Conservation (phyloP, 495 filamentous ascomycete species). For the Cladorrhinum samala region DNA sequence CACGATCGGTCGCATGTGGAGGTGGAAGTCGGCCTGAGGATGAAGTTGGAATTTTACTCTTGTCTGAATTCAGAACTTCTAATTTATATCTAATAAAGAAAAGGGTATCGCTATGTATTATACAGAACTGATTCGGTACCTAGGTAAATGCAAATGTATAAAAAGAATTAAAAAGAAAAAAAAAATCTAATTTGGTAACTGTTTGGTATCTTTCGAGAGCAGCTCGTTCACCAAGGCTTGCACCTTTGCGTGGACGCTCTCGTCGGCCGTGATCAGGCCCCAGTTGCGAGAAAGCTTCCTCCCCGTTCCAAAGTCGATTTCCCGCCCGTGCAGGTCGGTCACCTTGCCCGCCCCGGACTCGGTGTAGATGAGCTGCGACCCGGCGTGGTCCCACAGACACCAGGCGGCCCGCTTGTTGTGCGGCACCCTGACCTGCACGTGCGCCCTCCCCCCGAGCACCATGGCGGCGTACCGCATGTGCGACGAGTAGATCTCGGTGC, state of each 20-base stretch:
- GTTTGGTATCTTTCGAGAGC: not conserved
- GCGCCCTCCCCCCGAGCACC: conserved; percentile 36
- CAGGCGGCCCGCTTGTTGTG: conserved; percentile 3
- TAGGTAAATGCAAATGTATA: no score
- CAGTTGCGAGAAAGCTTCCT: conserved; percentile 25
- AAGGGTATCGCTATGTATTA: not conserved
- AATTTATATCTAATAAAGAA: not conserved
- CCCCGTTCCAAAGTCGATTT: conserved; percentile 34
- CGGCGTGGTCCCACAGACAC: conserved; percentile 57
- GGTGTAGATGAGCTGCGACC: conserved; percentile 51
- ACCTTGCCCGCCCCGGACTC: conserved; percentile 49
- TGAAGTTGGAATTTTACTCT: no score
- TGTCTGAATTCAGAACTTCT: no score
- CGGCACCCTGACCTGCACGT: conserved; percentile 22
- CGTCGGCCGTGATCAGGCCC: conserved; percentile 23
- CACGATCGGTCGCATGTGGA: conserved; percentile 2
- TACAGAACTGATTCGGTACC: no score
- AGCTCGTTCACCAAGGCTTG: conserved; percentile 14
- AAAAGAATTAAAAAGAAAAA: no score
- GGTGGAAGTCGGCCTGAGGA: conserved; percentile 1
- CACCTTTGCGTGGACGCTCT: conserved; percentile 19
- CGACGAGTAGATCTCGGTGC: conserved; percentile 49
- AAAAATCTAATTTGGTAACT: not conserved
- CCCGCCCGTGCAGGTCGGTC: conserved; percentile 46
- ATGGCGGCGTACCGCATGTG: conserved; percentile 56